These are phyloP conservation scores for Gentiana macrophylla DNA, from an alignment of 257 asterid genomes.

Conservation along the genomic window DNA sequence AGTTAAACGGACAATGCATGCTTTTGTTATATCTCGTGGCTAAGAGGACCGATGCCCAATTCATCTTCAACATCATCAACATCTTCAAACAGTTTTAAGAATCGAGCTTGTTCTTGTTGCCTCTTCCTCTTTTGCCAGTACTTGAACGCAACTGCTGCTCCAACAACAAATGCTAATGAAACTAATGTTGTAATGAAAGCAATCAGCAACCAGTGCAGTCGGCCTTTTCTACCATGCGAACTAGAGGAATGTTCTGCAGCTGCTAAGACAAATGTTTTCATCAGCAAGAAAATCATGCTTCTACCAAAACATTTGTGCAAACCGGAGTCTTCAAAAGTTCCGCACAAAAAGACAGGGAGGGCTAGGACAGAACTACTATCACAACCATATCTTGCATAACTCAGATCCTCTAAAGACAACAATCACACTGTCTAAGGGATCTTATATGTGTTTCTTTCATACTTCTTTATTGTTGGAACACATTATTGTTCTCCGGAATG, in stretches of 20 bases:
- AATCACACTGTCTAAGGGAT: too few species aligned
- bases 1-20: not conserved
- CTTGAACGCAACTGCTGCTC: conserved; percentile 30
- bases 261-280: conserved; percentile 10
- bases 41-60: conserved; percentile 25
- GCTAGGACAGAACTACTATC: too few species aligned
- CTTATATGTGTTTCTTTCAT: too few species aligned
- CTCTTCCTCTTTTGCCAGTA: conserved; percentile 49
- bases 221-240: conserved; percentile 10
- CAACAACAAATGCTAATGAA: conserved; percentile 22
- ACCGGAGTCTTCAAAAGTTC: too few species aligned
- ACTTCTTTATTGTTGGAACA: too few species aligned
- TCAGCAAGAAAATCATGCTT: not conserved
- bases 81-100: conserved; percentile 13
- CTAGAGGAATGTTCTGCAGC: conserved; percentile 26
- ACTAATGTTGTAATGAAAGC: conserved; percentile 17
- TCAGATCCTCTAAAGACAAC: too few species aligned
- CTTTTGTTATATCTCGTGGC: conserved; percentile 13
- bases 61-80: conserved; percentile 26
- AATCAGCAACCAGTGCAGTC: conserved; percentile 38
- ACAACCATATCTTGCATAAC: too few species aligned
- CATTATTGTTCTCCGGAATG: too few species aligned
- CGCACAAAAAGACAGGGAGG: too few species aligned
- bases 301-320: too few species aligned
- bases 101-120: conserved; percentile 67